Evolutionary conservation across 164 flowering plant genomes (phyloP).

Genomic region (Macadamia tetraphylla): DNA sequence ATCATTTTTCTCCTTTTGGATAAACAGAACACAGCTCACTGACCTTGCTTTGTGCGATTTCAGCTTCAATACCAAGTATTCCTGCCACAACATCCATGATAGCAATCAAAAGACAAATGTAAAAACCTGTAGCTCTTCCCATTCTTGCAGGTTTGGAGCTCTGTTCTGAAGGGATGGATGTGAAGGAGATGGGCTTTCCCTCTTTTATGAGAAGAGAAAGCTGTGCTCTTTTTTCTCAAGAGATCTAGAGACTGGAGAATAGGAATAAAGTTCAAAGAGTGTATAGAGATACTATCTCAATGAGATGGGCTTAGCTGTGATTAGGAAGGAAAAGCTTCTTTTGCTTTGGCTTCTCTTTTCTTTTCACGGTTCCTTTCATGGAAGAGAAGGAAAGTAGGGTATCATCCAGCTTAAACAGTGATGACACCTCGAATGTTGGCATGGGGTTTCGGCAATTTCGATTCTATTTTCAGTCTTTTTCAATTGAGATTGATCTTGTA

Average conservation of each 20-base stretch:
- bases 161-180: not conserved
- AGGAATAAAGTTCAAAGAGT: not conserved
- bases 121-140: conserved; percentile 28
- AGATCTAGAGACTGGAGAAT: not conserved
- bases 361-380: conserved; percentile 49
- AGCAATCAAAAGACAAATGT: conserved; percentile 57
- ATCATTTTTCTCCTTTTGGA: not conserved
- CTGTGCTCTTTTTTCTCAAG: not conserved
- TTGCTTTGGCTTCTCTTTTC: conserved; percentile 24
- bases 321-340: conserved; percentile 25
- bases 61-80: conserved; percentile 86
- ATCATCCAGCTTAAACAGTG: conserved; percentile 11
- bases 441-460: too few relatives aligned
- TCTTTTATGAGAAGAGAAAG: not conserved
- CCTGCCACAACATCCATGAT: conserved; percentile 69
- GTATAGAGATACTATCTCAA: not conserved
- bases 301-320: not conserved
- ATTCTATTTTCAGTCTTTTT: too few relatives aligned
- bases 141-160: conserved; percentile 12
- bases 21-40: not conserved
- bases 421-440: not conserved
- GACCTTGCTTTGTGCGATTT: conserved; percentile 81
- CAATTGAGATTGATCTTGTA: too few relatives aligned
- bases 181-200: not conserved
- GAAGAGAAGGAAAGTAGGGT: conserved; percentile 51